Percentiles rank a stretch among this genome's conserved stretches.
Evolutionary conservation across 2,329 filamentous ascomycete species (phyloP).

Genomic region (Phialophora tarda): DNA sequence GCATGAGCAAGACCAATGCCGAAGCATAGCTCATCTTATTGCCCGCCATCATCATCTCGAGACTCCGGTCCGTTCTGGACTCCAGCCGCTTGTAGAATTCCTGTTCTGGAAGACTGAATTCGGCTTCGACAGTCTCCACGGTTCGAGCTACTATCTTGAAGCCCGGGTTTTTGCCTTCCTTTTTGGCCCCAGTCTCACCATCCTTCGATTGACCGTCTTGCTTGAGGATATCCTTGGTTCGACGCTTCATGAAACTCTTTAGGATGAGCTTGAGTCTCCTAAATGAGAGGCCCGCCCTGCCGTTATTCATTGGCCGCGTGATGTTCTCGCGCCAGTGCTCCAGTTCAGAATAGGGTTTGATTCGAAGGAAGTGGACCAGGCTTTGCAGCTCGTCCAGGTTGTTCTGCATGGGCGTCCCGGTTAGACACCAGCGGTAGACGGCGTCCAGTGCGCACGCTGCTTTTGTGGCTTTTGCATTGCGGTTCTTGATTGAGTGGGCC

Average conservation of each 20-base stretch:
- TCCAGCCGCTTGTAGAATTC: conserved; percentile 86
- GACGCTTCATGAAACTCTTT: conserved; percentile 96
- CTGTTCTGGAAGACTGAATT: conserved; percentile 80
- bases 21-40: conserved; percentile 87
- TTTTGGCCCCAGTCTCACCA: conserved; percentile 47
- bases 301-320: conserved; percentile 84
- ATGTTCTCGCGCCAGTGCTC: conserved; percentile 91
- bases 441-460: conserved; percentile 83
- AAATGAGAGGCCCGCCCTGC: conserved; percentile 87
- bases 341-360: conserved; percentile 87
- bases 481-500: conserved; percentile 97
- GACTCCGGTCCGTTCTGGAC: conserved; percentile 79
- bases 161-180: conserved; percentile 64
- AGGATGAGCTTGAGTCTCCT: conserved; percentile 81
- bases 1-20: conserved; percentile 87
- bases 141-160: conserved; percentile 94
- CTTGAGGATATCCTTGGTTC: conserved; percentile 96
- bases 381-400: conserved; percentile 96
- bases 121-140: conserved; percentile 76
- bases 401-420: conserved; percentile 97
- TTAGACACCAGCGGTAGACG: conserved; percentile 94
- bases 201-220: conserved; percentile 76
- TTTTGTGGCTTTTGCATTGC: conserved; percentile 92
- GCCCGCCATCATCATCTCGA: conserved; percentile 85
- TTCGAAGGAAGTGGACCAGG: conserved; percentile 87